These are phyloP conservation scores for Coniferiporia weirii DNA, from an alignment of 1,284 basidiomycete species.

Conservation along the genomic window DNA sequence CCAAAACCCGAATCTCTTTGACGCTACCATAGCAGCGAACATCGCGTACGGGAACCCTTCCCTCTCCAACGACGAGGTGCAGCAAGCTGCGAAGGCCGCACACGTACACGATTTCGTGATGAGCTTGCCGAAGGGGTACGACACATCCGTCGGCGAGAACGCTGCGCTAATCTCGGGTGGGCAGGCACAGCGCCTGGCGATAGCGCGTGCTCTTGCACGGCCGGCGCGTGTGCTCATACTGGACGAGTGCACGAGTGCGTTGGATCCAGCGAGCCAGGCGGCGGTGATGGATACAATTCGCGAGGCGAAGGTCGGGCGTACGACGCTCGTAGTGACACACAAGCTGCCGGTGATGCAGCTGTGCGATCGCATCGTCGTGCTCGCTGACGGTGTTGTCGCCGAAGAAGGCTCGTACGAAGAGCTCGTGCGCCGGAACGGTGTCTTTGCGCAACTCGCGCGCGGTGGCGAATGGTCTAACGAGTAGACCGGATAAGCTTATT, in stretches of 20 bases:
- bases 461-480: conserved; percentile 80
- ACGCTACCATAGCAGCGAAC: conserved; percentile 80
- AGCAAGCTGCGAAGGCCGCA: conserved; percentile 67
- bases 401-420: conserved; percentile 79
- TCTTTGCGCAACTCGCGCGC: conserved; percentile 78
- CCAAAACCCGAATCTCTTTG: conserved; percentile 84
- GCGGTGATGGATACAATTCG: conserved; percentile 76
- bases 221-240: conserved; percentile 76
- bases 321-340: conserved; percentile 91
- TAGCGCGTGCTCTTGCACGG: conserved; percentile 82
- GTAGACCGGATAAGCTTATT: conserved; percentile 22
- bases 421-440: conserved; percentile 62
- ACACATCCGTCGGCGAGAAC: conserved; percentile 85
- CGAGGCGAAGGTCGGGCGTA: conserved; percentile 59
- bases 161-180: conserved; percentile 88
- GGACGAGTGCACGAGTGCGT: conserved; percentile 91
- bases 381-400: conserved; percentile 71
- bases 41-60: conserved; percentile 72
- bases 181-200: conserved; percentile 89
- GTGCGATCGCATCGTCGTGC: conserved; percentile 86
- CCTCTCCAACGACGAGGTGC: conserved; percentile 52
- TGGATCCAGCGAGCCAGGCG: conserved; percentile 80
- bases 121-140: conserved; percentile 77
- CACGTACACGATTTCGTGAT: conserved; percentile 86
- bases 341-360: conserved; percentile 87